phyloP scores from a whole-genome alignment of 2,329 filamentous ascomycete species.

The Colletotrichum godetiae region DNA sequence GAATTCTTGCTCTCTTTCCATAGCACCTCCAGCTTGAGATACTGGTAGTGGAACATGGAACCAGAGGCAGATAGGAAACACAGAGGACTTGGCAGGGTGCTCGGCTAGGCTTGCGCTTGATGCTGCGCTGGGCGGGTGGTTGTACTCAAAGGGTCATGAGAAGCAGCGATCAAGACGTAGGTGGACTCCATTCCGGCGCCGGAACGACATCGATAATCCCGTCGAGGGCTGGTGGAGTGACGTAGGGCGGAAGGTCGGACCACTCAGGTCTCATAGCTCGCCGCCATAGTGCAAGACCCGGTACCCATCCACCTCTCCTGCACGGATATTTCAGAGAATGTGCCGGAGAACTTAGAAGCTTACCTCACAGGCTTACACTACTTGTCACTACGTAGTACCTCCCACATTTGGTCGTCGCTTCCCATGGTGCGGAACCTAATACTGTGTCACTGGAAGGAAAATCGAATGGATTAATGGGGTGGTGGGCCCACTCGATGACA shows the following conservation, averaged over 20 bases:
- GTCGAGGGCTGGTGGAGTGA: constrained; percentile 23
- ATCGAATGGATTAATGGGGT: not conserved
- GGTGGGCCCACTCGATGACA: constrained; percentile 10
- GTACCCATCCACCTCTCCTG: too few relatives aligned
- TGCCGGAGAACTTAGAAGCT: not conserved
- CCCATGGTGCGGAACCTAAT: not conserved
- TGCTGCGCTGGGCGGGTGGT: not conserved
- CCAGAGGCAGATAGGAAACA: too few relatives aligned
- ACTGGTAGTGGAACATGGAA: not conserved
- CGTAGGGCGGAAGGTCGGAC: constrained; percentile 2
- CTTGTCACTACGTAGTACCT: not conserved
- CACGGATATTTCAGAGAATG: not conserved
- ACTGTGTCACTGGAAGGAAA: not conserved
- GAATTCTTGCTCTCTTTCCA: not conserved
- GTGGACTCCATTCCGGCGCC: constrained; percentile 6
- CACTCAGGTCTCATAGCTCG: constrained; percentile 2
- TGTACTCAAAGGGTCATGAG: not conserved
- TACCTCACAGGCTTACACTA: not conserved
- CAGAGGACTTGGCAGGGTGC: too few relatives aligned
- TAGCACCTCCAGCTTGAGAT: too few relatives aligned
- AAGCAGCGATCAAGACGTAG: constrained; percentile 25
- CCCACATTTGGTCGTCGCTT: not conserved
- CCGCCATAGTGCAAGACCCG: not conserved
- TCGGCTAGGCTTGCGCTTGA: not conserved
- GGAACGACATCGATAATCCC: constrained; percentile 22